Base-by-base conservation (phyloP, 192 early-diverging fungal genomes). In the Coemansia sp. region DNA sequence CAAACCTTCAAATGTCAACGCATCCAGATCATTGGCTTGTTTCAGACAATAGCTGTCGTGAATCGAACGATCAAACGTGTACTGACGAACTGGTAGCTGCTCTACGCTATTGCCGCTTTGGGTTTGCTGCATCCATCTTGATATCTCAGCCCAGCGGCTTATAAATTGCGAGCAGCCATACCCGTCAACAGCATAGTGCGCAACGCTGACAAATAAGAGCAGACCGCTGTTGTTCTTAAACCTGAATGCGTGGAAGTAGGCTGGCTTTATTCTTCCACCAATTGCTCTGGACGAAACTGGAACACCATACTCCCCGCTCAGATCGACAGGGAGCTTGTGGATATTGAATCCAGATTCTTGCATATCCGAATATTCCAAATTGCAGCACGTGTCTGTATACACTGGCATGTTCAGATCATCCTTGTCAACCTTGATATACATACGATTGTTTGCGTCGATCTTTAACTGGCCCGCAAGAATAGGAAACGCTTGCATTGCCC, bases 211-310 rank as follows among this genome's bases (percentile, higher is more conserved):
- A 26, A 58, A 64, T n/a, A 74, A 26, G 5, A 53, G 41, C 13
- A 74, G 39, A 5, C 72, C 72, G 44, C 72, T 68, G 48, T 60
- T 64, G 2, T 64, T 45, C 12, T 43, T 61, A 0, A 74, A 37
- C 15, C 67, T 38, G 11, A 69, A 21, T 0, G 65, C n/a, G 21
- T 58, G 47, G 4, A 69, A 19, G 48, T 53, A 23, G 0, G 26
- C 72, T 12, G 56, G 47, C 48, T 60, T 69, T 39, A 72, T 69
- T 12, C 37, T 16, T 2, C 61, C 44, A 41, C 44, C 56, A 57
- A 57, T 6, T 15, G 15, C 21, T 5, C 56, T 26, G 4, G 56
- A 39, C 32, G 56, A 26, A 3, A 10, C 56, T 9, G 56, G 26
- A 38, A 57, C 56, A 6, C 49, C 49, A 5, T 16, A 50, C 15